Conservation (phyloP, 345 rosid species). For the Hirschfeldia incana region DNA sequence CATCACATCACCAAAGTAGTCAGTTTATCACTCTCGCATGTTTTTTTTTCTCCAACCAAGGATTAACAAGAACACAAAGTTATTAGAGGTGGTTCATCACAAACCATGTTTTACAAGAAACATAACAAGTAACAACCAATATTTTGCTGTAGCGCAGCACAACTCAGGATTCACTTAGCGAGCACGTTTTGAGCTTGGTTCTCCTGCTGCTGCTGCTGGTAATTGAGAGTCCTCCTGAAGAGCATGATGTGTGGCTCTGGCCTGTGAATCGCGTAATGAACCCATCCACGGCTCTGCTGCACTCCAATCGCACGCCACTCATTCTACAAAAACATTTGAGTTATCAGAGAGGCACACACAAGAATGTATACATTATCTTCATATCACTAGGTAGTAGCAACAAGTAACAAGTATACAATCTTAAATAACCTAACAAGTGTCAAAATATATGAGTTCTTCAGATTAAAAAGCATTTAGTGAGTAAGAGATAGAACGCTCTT, state of each 20-base stretch:
- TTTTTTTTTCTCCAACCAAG: too few species aligned
- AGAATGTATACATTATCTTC: background rate
- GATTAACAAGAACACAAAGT: too few species aligned
- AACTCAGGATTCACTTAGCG: background rate
- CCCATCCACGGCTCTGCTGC: conserved; percentile 99
- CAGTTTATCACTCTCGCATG: too few species aligned
- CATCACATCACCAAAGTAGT: too few species aligned
- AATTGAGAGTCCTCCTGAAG: conserved; percentile 87
- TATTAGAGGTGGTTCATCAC: too few species aligned
- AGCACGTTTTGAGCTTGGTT: background rate
- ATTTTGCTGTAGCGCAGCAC: too few species aligned
- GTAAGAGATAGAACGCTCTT: background rate
- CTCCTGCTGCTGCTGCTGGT: conserved; percentile 38
- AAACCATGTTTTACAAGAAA: too few species aligned
- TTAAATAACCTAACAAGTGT: background rate
- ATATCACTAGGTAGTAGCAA: background rate
- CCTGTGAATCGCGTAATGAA: conserved; percentile 92
- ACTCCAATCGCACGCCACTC: conserved; percentile 99
- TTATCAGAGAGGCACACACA: background rate
- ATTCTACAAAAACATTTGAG: conserved; percentile 42
- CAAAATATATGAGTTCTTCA: background rate
- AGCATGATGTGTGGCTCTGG: conserved; percentile 99
- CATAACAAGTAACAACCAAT: too few species aligned
- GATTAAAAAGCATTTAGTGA: background rate
- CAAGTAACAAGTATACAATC: background rate